A percentile compares a stretch with the other conserved stretches of the same genome.
phyloP scores from a whole-genome alignment of 1,284 basidiomycete genomes.

The Somion occarium region DNA sequence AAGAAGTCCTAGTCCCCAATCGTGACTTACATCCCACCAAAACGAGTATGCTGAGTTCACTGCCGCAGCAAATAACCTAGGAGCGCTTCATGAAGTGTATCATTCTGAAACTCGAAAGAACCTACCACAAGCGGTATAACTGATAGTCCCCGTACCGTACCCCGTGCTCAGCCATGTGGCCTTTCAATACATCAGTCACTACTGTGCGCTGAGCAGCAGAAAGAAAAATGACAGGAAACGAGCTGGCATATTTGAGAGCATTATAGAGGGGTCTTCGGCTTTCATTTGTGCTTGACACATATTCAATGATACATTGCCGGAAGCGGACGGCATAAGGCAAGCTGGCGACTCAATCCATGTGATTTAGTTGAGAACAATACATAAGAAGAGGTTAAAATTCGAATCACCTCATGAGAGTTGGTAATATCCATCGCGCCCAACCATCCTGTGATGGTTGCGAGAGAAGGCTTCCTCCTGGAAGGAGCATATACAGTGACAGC shows the following conservation, averaged over 20 bases:
- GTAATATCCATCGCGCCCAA: conserved; percentile 69
- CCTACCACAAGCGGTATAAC: conserved; percentile 81
- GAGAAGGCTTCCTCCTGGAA: conserved; percentile 72
- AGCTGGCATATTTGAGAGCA: conserved; percentile 93
- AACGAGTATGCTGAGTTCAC: conserved; percentile 95
- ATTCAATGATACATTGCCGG: conserved; percentile 91
- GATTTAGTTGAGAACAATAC: conserved; percentile 8
- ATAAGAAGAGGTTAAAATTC: background rate
- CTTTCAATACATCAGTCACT: conserved; percentile 52
- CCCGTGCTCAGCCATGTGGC: conserved; percentile 36
- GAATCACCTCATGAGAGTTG: conserved; percentile 81
- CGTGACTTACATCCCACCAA: conserved; percentile 99
- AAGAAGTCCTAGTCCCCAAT: conserved; percentile 91
- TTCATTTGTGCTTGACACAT: conserved; percentile 60
- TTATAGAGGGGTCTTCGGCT: conserved; percentile 82
- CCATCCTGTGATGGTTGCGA: conserved; percentile 58
- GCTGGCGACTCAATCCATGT: conserved; percentile 37
- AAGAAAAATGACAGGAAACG: conserved; percentile 96
- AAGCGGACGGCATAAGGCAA: conserved; percentile 90
- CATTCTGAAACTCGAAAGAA: conserved; percentile 4
- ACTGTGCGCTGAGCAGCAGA: conserved; percentile 82
- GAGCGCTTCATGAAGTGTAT: conserved; percentile 2
- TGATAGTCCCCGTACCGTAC: conserved; percentile 75
- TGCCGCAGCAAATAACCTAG: conserved; percentile 79
- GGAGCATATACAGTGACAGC: conserved; percentile 79